phyloP scores from a whole-genome alignment of 2,329 filamentous ascomycete species.

The Colletotrichum endophyticum region DNA sequence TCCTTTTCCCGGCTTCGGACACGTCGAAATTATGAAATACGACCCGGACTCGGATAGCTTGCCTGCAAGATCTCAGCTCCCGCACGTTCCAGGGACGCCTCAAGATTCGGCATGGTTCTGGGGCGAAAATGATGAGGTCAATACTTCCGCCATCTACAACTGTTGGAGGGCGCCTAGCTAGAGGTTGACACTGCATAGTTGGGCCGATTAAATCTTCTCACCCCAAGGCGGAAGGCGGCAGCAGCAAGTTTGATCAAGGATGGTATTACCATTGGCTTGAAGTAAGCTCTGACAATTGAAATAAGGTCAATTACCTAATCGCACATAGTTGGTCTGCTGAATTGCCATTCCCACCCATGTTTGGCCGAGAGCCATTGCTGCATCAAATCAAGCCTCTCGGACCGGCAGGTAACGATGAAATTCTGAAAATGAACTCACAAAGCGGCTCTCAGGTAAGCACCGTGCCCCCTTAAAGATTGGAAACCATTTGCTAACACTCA shows the following conservation, averaged over 20 bases:
- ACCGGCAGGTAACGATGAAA: background rate
- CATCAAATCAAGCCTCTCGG: background rate
- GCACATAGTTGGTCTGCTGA: background rate
- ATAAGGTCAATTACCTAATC: background rate
- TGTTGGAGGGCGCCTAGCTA: background rate
- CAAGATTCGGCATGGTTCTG: background rate
- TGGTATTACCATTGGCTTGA: background rate
- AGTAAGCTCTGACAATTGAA: background rate
- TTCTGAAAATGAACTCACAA: background rate
- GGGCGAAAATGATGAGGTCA: background rate
- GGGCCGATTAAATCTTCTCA: background rate
- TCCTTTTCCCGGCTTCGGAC: fast-evolving
- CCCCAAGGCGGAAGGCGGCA: background rate
- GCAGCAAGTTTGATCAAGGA: background rate
- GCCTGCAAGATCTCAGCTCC: background rate
- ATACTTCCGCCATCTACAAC: background rate
- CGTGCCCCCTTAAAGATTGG: background rate
- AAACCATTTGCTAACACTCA: background rate
- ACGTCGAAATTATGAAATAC: background rate
- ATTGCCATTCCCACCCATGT: background rate
- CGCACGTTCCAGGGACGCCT: background rate
- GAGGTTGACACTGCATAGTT: background rate
- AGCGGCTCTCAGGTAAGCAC: background rate
- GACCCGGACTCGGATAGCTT: background rate
- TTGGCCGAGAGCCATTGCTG: background rate